These are phyloP conservation scores for Plasmodium fragile DNA, from an alignment of 169 alveolate species.

Conservation along the genomic window DNA sequence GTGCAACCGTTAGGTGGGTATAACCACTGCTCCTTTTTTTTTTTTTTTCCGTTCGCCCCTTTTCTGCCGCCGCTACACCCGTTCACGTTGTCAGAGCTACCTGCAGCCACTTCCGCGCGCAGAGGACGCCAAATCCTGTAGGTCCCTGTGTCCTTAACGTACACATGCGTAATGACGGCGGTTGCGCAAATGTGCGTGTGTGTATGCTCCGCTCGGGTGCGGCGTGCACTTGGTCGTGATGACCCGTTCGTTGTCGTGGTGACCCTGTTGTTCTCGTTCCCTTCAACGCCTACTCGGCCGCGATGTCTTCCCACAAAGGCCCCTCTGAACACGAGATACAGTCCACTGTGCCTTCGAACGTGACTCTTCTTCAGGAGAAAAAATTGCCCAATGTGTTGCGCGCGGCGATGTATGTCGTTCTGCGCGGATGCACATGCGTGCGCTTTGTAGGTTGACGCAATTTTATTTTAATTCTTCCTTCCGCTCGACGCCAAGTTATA, in stretches of 20 bases:
- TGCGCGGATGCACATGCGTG: constrained; percentile 10
- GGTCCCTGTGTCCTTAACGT: background rate
- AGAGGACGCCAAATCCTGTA: background rate
- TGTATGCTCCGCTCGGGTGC: background rate
- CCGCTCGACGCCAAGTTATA: background rate
- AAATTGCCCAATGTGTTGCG: background rate
- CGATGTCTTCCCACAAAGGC: background rate
- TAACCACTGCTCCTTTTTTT: background rate
- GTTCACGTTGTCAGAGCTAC: background rate
- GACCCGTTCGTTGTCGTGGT: background rate
- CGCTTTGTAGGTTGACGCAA: background rate
- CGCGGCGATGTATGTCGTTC: background rate
- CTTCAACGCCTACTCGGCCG: background rate
- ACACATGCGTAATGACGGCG: background rate
- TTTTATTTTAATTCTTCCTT: background rate
- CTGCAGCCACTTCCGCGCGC: background rate
- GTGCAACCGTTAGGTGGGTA: background rate
- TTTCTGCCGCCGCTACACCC: background rate
- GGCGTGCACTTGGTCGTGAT: background rate
- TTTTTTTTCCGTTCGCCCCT: background rate
- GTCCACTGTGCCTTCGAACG: background rate
- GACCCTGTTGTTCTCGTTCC: background rate
- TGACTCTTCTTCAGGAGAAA: background rate
- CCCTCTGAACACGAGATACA: background rate
- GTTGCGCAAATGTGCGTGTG: background rate